phyloP scores from a whole-genome alignment of 805 yeast genomes.

The Millerago galiae region DNA sequence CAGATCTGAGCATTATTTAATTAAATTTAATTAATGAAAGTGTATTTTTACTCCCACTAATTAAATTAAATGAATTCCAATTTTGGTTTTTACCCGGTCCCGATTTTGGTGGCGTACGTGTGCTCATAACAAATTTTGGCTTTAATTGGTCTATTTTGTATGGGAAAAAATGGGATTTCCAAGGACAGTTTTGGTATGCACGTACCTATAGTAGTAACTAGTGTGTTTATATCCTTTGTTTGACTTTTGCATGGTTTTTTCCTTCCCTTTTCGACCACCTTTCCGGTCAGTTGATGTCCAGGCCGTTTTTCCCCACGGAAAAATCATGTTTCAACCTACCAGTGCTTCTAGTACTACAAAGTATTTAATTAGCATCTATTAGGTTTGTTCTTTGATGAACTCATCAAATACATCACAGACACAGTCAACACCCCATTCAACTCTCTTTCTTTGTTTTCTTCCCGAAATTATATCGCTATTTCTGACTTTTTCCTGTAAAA shows the following conservation, averaged over 20 bases:
- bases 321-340: too few relatives aligned
- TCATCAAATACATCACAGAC: slow-evolving; percentile 49
- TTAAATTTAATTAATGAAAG: not conserved
- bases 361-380: not conserved
- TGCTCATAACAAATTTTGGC: too few relatives aligned
- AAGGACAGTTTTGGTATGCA: too few relatives aligned
- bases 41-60: slow-evolving; percentile 4
- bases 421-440: slow-evolving; percentile 61
- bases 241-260: not conserved
- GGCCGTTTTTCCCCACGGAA: slow-evolving; percentile 2
- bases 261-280: not conserved
- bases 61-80: not conserved
- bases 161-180: too few relatives aligned
- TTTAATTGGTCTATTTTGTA: too few relatives aligned
- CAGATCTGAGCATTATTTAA: slow-evolving; percentile 17
- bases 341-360: not conserved
- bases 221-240: too few relatives aligned
- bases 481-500: slow-evolving; percentile 42
- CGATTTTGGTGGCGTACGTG: not conserved
- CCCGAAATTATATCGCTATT: slow-evolving; percentile 45
- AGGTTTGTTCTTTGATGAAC: slow-evolving; percentile 21
- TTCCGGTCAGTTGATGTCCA: not conserved
- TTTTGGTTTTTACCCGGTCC: slow-evolving; percentile 5
- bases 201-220: too few relatives aligned
- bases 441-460: slow-evolving; percentile 46